phyloP scores from a whole-genome alignment of 139 green algal species.

The Mesotaenium endlicherianum region DNA sequence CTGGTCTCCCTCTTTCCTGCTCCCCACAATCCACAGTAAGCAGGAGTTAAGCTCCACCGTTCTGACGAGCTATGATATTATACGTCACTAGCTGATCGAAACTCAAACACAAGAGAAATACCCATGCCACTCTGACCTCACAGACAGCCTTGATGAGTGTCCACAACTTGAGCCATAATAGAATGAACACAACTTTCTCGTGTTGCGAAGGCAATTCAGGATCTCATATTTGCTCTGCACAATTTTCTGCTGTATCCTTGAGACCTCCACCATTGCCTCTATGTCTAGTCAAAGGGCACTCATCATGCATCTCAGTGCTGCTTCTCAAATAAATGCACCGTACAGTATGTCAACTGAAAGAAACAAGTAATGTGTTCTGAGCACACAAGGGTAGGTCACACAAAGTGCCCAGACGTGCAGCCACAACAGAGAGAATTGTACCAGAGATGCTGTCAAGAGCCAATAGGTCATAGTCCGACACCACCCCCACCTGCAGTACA shows the following conservation, averaged over 20 bases:
- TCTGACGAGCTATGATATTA: no score
- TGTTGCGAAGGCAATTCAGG: no score
- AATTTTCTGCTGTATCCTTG: no score
- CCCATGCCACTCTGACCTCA: neutral
- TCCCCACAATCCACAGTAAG: neutral
- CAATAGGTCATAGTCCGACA: conserved; percentile 82
- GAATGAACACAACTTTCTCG: no score
- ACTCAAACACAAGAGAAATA: no score
- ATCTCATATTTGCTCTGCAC: no score
- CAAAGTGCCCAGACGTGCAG: neutral
- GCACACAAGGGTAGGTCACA: no score
- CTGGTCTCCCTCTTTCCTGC: neutral
- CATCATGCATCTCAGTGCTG: neutral
- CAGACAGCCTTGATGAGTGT: neutral
- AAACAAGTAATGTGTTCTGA: neutral
- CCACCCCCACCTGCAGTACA: conserved; percentile 63
- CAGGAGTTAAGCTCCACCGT: no score
- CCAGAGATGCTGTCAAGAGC: conserved; percentile 66
- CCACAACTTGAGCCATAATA: no score
- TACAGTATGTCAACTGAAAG: no score
- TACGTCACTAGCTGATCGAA: no score
- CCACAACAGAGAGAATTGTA: neutral
- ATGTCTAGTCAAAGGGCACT: neutral
- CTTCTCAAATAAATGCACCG: neutral
- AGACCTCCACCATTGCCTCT: neutral